Evolutionary conservation across 768 basidiomycete genomes (phyloP), one percentile per base, ranked within the genome.

Genomic region (Leccinum ochraceum): DNA sequence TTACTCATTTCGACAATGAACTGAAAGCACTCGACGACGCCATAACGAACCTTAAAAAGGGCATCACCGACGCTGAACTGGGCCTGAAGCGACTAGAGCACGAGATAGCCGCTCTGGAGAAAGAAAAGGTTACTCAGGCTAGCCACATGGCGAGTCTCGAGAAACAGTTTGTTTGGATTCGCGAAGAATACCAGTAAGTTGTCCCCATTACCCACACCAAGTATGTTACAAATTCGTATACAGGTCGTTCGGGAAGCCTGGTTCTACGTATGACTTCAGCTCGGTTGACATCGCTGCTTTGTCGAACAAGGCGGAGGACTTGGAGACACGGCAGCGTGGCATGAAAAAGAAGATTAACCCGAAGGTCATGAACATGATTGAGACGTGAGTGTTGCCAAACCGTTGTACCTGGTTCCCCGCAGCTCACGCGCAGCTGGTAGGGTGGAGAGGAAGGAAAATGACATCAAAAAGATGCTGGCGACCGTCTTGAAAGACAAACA

Each of bases 341-440:
- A 88, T 94, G 87, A 95, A 94, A 79, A 94, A 94, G 79, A 97
- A 95, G 74, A 82, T 98, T 68, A 98, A 99, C 67, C 88, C 89
- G 3, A 97, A 96, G 74, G 95, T 94, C 51, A 86, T 97, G 79
- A 92, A 89, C 66, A 95, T 95, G 91, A 92, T 98, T 54, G 96
- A 97, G 65, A 89, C 84, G 94, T 97, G 63, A 60, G 87, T 75
- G 16, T 10, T 7, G 16, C 20, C 10, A 44, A 50, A 28, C 49
- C 2, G 2, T 28, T 28, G 30, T 51, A 24, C 37, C 28, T 16
- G 44, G 16, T 50, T 11, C 17, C 36, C 39, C n/a, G 16, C 20
- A 4, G 17, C 24, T 32, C 56, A 71, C 24, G 52, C 24, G 28
- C 34, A 51, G 36, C 11, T 49, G 11, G 13, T 67, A 97, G 95